Percentiles rank a stretch among this genome's conserved stretches.
Evolutionary conservation across 2,329 filamentous ascomycete genomes (phyloP).

Genomic region (Aureobasidium pullulans): DNA sequence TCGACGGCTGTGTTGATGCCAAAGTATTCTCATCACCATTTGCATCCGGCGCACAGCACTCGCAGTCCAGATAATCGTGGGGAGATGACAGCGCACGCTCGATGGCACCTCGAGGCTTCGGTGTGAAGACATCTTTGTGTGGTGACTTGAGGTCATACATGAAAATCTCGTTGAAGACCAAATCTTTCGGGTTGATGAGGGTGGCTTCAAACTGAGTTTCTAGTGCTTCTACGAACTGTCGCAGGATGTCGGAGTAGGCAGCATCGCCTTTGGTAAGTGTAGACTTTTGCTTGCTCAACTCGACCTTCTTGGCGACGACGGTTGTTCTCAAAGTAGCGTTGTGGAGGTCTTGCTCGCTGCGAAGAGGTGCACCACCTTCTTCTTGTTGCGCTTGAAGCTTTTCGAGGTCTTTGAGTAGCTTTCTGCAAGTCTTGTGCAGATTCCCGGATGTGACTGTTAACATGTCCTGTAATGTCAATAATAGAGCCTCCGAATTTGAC

Average conservation of each 20-base stretch:
- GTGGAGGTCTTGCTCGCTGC: conserved; percentile 68
- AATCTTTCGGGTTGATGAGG: conserved; percentile 42
- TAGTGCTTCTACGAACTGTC: conserved; percentile 47
- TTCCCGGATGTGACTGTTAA: background rate
- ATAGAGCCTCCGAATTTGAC: conserved; percentile 48
- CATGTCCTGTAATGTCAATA: conserved; percentile 31
- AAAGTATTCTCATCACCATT: conserved; percentile 39
- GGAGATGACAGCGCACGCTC: conserved; percentile 65
- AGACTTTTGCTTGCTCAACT: conserved; percentile 68
- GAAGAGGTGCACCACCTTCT: conserved; percentile 39
- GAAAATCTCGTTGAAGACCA: conserved; percentile 65
- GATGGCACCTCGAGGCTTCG: conserved; percentile 61
- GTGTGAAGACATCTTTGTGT: conserved; percentile 66
- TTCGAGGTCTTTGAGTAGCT: conserved; percentile 19
- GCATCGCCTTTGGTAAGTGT: conserved; percentile 63
- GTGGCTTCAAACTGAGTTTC: conserved; percentile 38
- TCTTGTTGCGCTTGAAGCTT: conserved; percentile 19
- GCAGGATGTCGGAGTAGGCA: conserved; percentile 60
- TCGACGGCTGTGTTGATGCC: conserved; percentile 57
- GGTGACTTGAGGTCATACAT: conserved; percentile 66
- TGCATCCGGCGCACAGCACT: conserved; percentile 50
- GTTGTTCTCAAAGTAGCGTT: conserved; percentile 66
- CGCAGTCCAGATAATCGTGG: conserved; percentile 69
- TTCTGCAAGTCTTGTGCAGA: conserved; percentile 29
- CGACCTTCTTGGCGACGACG: conserved; percentile 72